A percentile compares a stretch with the other conserved stretches of the same genome.
phyloP scores from a whole-genome alignment of 768 basidiomycete species.

The Boletus rubroflammeus region DNA sequence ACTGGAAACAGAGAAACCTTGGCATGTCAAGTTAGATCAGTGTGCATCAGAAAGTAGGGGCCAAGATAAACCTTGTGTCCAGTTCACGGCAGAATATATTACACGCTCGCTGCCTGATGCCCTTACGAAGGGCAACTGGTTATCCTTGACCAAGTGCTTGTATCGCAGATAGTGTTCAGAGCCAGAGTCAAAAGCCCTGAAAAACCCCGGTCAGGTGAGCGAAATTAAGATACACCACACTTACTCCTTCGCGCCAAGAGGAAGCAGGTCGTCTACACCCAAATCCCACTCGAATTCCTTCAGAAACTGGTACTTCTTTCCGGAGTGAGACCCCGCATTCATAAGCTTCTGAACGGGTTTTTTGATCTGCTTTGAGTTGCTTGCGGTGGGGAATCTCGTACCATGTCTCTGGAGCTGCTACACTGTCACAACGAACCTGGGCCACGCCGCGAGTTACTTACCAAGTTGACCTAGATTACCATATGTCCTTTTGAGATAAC shows the following conservation, averaged over 20 bases:
- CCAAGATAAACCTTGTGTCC: slow-evolving; percentile 51
- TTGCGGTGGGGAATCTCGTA: slow-evolving; percentile 66
- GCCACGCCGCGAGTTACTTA: slow-evolving; percentile 7
- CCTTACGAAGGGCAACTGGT: slow-evolving; percentile 52
- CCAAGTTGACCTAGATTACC: slow-evolving; percentile 26
- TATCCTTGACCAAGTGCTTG: slow-evolving; percentile 38
- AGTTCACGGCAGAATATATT: slow-evolving; percentile 63
- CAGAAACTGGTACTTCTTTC: slow-evolving; percentile 54
- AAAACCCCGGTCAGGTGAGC: background rate
- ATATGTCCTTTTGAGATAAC: background rate
- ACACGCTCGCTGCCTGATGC: slow-evolving; percentile 55
- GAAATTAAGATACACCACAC: slow-evolving; percentile 16
- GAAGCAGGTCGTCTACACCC: slow-evolving; percentile 56
- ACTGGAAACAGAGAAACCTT: slow-evolving; percentile 63
- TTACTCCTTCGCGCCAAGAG: slow-evolving; percentile 64
- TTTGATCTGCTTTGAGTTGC: slow-evolving; percentile 41
- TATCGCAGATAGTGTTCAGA: slow-evolving; percentile 53
- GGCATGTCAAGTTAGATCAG: background rate
- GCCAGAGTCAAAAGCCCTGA: slow-evolving; percentile 52
- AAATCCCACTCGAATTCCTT: slow-evolving; percentile 55
- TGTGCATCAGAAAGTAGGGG: background rate
- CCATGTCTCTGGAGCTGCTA: slow-evolving; percentile 76
- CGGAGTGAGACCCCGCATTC: slow-evolving; percentile 41
- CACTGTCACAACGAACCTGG: slow-evolving; percentile 2
- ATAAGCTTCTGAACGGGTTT: slow-evolving; percentile 53